Evolutionary conservation across 441 rosid species (phyloP), one percentile per base, ranked within the genome.

Genomic region (Erodium texanum): DNA sequence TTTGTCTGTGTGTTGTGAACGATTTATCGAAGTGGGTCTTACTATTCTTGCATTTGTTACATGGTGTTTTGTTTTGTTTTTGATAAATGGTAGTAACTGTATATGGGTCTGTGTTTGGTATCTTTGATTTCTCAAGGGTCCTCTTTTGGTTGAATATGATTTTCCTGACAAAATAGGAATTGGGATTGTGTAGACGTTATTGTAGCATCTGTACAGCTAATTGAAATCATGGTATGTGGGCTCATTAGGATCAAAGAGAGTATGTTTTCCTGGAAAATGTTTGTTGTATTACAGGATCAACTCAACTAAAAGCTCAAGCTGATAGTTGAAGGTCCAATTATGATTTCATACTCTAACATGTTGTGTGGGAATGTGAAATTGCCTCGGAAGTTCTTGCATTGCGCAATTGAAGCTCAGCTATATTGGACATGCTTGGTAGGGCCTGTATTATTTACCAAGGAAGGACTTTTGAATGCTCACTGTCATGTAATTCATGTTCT

Each of bases 91-190:
- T 32, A 22, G 32, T 59, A 20, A 59, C 11, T 59, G 16, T 32
- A 22, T 59, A 59, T 59, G 64, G 64, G 24, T 20, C 64, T 59
- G 32, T 59, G 32, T 22, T 59, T 59, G 32, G 32, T 59, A 24
- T 59, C 32, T 4, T 27, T 58, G 24, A 58, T 58, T 58, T 58
- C 62, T 58, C 15, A 58, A 59, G 9, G 9, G 11, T 41, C 15
- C 15, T 10, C 22, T 59, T 59, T 20, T 20, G 10, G 32, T 11
- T 3, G 14, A 56, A 56, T 7, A 2, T 56, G 24, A 56, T 20
- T 20, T 56, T 56, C 24, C 0, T 56, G 62, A 56, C 24, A 56
- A 56, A 20, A 56, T 56, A 56, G 1, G 62, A 56, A 19, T 22
- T 56, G 62, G 62, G 62, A 7, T 56, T 56, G 62, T 20, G 62